These are phyloP conservation scores for Lasiodiplodia theobromae DNA, from an alignment of 2,329 filamentous ascomycete genomes.

Conservation along the genomic window DNA sequence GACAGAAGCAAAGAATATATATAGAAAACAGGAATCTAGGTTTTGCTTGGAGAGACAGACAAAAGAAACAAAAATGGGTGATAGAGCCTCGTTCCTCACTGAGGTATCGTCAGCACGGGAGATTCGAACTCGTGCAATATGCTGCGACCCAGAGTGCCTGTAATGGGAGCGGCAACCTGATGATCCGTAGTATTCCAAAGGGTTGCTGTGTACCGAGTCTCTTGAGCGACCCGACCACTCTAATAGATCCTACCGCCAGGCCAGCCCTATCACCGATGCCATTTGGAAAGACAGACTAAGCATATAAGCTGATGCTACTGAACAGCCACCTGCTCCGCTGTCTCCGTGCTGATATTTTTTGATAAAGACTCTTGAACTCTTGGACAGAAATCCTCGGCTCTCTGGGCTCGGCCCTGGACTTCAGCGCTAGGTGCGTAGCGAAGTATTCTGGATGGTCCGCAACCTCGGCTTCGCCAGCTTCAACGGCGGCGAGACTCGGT, in stretches of 20 bases:
- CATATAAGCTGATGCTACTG: too few species aligned
- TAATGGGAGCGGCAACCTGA: not conserved
- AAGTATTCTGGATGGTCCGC: slow-evolving; percentile 59
- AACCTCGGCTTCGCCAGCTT: slow-evolving; percentile 59
- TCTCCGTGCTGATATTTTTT: slow-evolving; percentile 51
- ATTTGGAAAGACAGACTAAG: too few species aligned
- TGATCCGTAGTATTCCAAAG: not conserved
- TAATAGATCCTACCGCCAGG: not conserved
- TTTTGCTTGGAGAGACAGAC: too few species aligned
- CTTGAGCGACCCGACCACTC: not conserved
- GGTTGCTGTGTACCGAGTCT: not conserved
- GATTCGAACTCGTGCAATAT: not conserved
- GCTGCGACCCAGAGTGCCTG: not conserved
- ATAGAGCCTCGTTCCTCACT: too few species aligned
- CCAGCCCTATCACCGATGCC: too few species aligned
- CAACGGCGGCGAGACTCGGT: slow-evolving; percentile 53
- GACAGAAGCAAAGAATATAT: too few species aligned
- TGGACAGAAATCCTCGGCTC: slow-evolving; percentile 49
- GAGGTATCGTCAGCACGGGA: too few species aligned
- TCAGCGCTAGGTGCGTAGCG: slow-evolving; percentile 48
- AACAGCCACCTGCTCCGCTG: too few species aligned
- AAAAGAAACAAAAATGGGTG: too few species aligned
- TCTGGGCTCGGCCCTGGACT: slow-evolving; percentile 35
- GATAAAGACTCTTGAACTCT: slow-evolving; percentile 56
- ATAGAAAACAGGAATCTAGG: too few species aligned